Conservation (phyloP, 805 yeast species). For the Candida patagonica region DNA sequence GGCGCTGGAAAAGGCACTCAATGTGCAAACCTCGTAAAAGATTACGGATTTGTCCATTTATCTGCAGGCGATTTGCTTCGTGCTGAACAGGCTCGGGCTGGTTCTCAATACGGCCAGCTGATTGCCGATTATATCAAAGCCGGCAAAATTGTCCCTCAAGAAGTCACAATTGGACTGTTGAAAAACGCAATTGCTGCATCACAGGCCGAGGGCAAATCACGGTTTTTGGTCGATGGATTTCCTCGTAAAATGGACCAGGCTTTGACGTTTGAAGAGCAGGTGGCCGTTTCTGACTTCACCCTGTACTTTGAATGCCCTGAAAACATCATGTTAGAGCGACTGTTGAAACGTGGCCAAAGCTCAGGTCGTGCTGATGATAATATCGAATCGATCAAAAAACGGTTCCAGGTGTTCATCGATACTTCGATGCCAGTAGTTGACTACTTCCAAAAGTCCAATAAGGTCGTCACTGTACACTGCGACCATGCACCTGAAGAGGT, state of each 20-base stretch:
- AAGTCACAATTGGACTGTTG: conserved; percentile 74
- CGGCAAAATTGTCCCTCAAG: conserved; percentile 90
- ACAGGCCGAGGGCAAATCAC: conserved; percentile 40
- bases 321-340: conserved; percentile 76
- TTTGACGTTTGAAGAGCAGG: conserved; percentile 71
- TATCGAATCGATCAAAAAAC: conserved; percentile 78
- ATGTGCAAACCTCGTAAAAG: conserved; percentile 73
- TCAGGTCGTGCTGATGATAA: conserved; percentile 93
- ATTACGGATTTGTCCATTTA: conserved; percentile 75
- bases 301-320: conserved; percentile 49
- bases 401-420: conserved; percentile 77
- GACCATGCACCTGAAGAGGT: conserved; percentile 75
- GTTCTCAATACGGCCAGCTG: conserved; percentile 75
- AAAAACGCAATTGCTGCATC: conserved; percentile 62
- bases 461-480: conserved; percentile 72
- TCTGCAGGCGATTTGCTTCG: conserved; percentile 95
- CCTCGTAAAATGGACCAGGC: conserved; percentile 99
- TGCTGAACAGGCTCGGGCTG: conserved; percentile 79
- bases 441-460: conserved; percentile 58
- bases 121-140: conserved; percentile 78
- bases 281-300: conserved; percentile 29
- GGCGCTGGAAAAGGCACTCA: conserved; percentile 98
- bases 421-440: conserved; percentile 93
- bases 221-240: conserved; percentile 88
- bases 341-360: conserved; percentile 86